Evolutionary conservation across 106 monocot species (phyloP).

Genomic region (Allium sativum): DNA sequence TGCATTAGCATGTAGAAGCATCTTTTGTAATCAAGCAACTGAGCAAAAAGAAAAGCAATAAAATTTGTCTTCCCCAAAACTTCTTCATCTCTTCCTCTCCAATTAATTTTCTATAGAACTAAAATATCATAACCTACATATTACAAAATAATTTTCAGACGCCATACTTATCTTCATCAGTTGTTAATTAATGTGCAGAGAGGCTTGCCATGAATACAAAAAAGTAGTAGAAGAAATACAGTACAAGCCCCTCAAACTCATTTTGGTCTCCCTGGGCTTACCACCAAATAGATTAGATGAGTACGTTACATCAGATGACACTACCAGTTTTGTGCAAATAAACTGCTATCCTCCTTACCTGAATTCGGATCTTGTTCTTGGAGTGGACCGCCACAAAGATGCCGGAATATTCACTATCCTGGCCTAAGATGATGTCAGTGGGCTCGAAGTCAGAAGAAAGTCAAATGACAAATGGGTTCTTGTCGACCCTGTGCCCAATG

Average conservation of each 20-base stretch:
- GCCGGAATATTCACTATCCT: constrained; percentile 50
- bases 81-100: too few species aligned
- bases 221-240: constrained; percentile 30
- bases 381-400: constrained; percentile 78
- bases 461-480: constrained; percentile 57
- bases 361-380: constrained; percentile 46
- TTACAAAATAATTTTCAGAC: too few species aligned
- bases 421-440: constrained; percentile 41
- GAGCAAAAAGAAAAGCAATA: too few species aligned
- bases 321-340: constrained; percentile 37
- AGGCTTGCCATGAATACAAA: constrained; percentile 30
- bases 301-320: constrained; percentile 29
- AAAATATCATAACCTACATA: too few species aligned
- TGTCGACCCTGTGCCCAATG: constrained; percentile 47
- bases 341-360: constrained; percentile 72
- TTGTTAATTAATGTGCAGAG: constrained; percentile 14
- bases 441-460: constrained; percentile 51
- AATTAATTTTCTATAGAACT: too few species aligned
- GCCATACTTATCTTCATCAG: too few species aligned
- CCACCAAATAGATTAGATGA: constrained; percentile 27
- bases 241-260: constrained; percentile 44
- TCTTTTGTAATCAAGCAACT: too few species aligned
- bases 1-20: too few species aligned
- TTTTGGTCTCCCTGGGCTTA: constrained; percentile 30
- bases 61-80: too few species aligned